Conservation (phyloP, 1,284 basidiomycete species). For the Malassezia sympodialis region DNA sequence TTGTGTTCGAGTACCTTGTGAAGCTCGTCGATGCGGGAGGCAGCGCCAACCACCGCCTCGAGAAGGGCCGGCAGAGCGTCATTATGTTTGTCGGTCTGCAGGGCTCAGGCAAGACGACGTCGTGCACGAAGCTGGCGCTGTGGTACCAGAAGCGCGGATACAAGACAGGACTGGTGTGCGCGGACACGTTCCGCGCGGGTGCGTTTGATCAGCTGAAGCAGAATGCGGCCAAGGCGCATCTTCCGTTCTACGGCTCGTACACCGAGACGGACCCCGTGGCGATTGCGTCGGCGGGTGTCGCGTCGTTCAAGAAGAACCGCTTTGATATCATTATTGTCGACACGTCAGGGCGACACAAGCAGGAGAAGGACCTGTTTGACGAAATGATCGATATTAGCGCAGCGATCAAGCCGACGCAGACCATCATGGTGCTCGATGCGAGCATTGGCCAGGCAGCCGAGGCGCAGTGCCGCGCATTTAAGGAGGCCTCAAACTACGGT, state of each 20-base stretch:
- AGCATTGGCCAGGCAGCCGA: slow-evolving; percentile 84
- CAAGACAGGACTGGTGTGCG: slow-evolving; percentile 96
- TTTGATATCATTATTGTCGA: slow-evolving; percentile 99
- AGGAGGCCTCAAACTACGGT: slow-evolving; percentile 92
- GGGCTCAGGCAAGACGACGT: slow-evolving; percentile 97
- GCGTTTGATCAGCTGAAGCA: slow-evolving; percentile 91
- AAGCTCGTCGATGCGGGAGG: slow-evolving; percentile 67
- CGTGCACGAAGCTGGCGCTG: slow-evolving; percentile 65
- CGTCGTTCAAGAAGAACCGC: slow-evolving; percentile 92
- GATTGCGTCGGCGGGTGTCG: slow-evolving; percentile 85
- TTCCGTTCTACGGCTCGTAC: slow-evolving; percentile 97
- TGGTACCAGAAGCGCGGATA: slow-evolving; percentile 95
- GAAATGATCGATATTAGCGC: slow-evolving; percentile 96
- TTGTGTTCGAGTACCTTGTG: slow-evolving; percentile 94
- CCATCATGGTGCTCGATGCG: slow-evolving; percentile 52
- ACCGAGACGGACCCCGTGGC: slow-evolving; percentile 96
- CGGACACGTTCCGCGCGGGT: slow-evolving; percentile 97
- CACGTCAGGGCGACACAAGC: slow-evolving; percentile 92
- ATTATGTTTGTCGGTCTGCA: slow-evolving; percentile 64
- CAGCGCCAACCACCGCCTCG: slow-evolving; percentile 25
- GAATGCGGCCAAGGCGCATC: slow-evolving; percentile 92
- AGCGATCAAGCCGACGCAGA: slow-evolving; percentile 68
- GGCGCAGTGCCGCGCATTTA: slow-evolving; percentile 89
- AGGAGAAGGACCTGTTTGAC: slow-evolving; percentile 89
- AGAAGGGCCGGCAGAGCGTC: slow-evolving; percentile 83